Percentiles rank a stretch among this genome's conserved stretches.
phyloP scores from a whole-genome alignment of 2,329 filamentous ascomycete genomes.

The Fusarium agapanthi region DNA sequence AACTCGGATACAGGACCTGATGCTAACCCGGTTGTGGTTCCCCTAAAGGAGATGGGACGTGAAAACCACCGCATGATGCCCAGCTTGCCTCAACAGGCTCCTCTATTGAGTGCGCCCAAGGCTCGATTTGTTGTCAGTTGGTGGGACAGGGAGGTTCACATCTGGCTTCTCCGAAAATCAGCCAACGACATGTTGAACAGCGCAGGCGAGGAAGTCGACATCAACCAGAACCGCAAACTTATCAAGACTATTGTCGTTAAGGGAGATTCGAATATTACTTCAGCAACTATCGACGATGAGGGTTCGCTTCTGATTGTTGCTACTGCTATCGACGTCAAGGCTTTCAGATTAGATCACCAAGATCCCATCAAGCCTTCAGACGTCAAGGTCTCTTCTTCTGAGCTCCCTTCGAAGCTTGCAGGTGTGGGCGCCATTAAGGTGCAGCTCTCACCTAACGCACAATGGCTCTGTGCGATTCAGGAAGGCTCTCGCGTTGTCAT shows the following conservation, averaged over 20 bases:
- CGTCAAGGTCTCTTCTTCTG: constrained; percentile 75
- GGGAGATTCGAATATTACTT: constrained; percentile 85
- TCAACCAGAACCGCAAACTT: constrained; percentile 68
- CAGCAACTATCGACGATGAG: constrained; percentile 73
- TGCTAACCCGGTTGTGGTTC: constrained; percentile 82
- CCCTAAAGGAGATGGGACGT: constrained; percentile 76
- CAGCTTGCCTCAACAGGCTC: constrained; percentile 81
- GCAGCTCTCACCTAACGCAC: constrained; percentile 73
- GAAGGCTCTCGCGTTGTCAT: constrained; percentile 67
- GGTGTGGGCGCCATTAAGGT: constrained; percentile 74
- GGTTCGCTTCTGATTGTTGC: constrained; percentile 80
- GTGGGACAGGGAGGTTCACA: constrained; percentile 88
- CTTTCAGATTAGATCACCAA: constrained; percentile 73
- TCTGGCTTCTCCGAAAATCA: constrained; percentile 72
- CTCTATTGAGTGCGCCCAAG: constrained; percentile 75
- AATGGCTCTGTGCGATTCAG: constrained; percentile 73
- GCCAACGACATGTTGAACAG: constrained; percentile 56
- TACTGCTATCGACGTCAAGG: constrained; percentile 77
- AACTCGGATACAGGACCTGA: constrained; percentile 72
- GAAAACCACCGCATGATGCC: constrained; percentile 85
- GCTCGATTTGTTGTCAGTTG: constrained; percentile 85
- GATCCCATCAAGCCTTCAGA: constrained; percentile 61
- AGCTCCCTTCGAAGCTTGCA: constrained; percentile 66
- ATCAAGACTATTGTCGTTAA: constrained; percentile 74
- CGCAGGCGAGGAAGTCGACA: constrained; percentile 51